phyloP scores from a whole-genome alignment of 306 rosid genomes.

The Rosa rugosa region DNA sequence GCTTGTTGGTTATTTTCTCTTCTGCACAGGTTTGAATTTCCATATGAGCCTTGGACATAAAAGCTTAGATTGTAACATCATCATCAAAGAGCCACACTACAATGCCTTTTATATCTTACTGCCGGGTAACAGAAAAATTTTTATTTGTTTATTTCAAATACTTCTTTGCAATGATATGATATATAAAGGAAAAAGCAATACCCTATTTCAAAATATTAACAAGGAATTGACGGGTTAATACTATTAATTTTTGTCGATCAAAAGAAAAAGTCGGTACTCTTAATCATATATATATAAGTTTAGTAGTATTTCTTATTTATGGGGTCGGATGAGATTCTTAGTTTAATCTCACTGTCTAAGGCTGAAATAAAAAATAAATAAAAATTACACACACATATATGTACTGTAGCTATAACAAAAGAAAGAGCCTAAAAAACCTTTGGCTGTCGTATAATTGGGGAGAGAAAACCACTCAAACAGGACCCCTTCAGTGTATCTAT shows the following conservation, averaged over 20 bases:
- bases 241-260: neutral
- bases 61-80: neutral
- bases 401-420: neutral
- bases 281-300: too few relatives aligned
- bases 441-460: slow-evolving; percentile 8
- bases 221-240: neutral
- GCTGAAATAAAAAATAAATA: too few relatives aligned
- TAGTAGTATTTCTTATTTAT: neutral
- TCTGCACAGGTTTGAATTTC: neutral
- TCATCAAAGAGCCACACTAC: neutral
- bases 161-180: too few relatives aligned
- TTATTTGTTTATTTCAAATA: too few relatives aligned
- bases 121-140: too few relatives aligned
- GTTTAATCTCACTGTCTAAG: neutral
- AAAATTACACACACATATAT: neutral
- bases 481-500: neutral
- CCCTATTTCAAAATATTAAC: neutral
- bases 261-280: neutral
- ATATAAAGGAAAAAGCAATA: too few relatives aligned
- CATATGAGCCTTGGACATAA: neutral
- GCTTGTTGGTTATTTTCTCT: neutral
- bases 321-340: too few relatives aligned
- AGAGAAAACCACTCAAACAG: neutral
- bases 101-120: neutral
- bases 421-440: neutral